phyloP scores from a whole-genome alignment of 2,329 filamentous ascomycete genomes.

The Pyrenophora graminea region DNA sequence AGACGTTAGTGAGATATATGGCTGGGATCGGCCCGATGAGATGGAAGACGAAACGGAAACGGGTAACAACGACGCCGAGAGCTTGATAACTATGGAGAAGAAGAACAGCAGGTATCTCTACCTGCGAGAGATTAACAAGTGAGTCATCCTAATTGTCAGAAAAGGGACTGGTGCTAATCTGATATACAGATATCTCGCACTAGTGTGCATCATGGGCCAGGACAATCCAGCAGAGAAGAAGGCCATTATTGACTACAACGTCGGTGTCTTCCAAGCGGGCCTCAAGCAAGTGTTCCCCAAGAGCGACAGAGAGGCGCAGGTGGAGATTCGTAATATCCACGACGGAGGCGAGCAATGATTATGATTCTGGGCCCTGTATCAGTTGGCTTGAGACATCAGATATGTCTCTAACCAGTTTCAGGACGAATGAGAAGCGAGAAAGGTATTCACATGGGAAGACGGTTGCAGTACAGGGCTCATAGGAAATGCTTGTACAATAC shows the following conservation, averaged over 20 bases:
- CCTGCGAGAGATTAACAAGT: constrained; percentile 69
- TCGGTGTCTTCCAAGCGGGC: constrained; percentile 78
- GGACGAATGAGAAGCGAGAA: too few species aligned
- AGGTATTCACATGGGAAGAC: too few species aligned
- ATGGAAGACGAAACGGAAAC: constrained; percentile 46
- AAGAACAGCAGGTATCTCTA: constrained; percentile 64
- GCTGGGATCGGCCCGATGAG: constrained; percentile 61
- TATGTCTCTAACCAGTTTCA: background rate
- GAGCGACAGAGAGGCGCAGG: constrained; percentile 37
- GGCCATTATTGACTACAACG: constrained; percentile 84
- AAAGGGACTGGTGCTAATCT: constrained; percentile 5
- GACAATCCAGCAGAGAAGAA: constrained; percentile 80
- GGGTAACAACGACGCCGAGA: constrained; percentile 61
- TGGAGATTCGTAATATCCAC: constrained; percentile 29
- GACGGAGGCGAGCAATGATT: constrained; percentile 15
- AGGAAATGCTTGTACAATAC: too few species aligned
- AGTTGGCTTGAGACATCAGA: background rate
- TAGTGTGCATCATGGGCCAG: constrained; percentile 86
- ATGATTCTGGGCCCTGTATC: background rate
- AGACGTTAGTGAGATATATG: constrained; percentile 94
- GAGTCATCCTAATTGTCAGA: constrained; percentile 30
- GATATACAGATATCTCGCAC: constrained; percentile 67
- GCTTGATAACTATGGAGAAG: constrained; percentile 65
- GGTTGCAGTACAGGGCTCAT: too few species aligned
- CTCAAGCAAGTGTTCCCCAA: constrained; percentile 74